Conservation (phyloP, 2,329 filamentous ascomycete genomes). For the Aureobasidium musti region DNA sequence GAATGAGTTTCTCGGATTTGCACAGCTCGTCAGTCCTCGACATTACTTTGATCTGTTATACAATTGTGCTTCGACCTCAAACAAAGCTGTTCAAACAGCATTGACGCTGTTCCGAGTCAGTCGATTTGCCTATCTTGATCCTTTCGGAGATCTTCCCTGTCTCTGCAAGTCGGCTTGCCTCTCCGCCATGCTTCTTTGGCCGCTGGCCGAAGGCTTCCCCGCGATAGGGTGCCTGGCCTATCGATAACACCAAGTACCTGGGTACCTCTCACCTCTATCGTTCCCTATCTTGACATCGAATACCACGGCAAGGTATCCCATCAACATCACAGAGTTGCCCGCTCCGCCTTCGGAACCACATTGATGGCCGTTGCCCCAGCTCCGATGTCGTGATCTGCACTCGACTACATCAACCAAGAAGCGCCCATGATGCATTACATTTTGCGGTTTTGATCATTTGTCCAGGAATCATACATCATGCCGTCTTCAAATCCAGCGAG, state of each 20-base stretch:
- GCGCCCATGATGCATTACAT: background rate
- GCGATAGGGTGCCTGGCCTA: slow-evolving; percentile 22
- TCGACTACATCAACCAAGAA: background rate
- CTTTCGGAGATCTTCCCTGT: no score
- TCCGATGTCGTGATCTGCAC: slow-evolving; percentile 14
- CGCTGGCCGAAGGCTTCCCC: slow-evolving; percentile 14
- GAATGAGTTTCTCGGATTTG: background rate
- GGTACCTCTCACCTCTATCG: background rate
- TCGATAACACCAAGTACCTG: slow-evolving; percentile 15
- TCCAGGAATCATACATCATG: background rate
- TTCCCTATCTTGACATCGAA: background rate
- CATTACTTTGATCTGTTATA: no score
- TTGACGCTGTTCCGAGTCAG: background rate
- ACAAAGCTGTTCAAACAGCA: background rate
- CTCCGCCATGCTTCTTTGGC: background rate
- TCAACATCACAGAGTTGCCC: background rate
- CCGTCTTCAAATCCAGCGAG: background rate
- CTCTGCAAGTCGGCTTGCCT: background rate
- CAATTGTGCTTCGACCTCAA: background rate
- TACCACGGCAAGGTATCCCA: background rate
- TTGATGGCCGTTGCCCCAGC: background rate
- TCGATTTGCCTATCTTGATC: background rate
- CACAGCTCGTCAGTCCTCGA: background rate
- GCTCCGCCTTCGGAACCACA: background rate
- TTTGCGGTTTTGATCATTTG: background rate